A percentile compares a stretch with the other conserved stretches of the same genome.
Evolutionary conservation across 345 rosid species (phyloP).

Genomic region (Erysimum cheiranthoides): DNA sequence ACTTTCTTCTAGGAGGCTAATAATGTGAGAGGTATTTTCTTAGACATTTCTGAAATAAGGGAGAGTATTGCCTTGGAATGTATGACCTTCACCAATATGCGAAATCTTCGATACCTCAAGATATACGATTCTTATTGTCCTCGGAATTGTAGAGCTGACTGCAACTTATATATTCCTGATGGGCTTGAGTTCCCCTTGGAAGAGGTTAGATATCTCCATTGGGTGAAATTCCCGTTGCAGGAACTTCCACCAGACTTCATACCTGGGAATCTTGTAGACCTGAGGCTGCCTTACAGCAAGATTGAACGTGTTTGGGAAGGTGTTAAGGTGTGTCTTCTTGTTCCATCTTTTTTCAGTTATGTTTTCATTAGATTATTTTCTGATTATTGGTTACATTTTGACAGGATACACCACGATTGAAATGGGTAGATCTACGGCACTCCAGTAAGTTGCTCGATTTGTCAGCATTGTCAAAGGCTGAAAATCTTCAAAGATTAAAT

Average conservation of each 20-base stretch:
- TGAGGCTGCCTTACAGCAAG: background rate
- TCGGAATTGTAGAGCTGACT: background rate
- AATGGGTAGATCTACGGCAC: background rate
- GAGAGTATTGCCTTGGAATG: background rate
- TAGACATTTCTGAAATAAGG: background rate
- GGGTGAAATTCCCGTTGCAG: background rate
- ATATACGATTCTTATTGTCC: slow-evolving; percentile 1
- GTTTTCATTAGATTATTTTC: background rate
- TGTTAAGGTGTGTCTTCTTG: background rate
- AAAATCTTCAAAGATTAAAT: slow-evolving; percentile 14
- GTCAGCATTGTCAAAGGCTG: slow-evolving; percentile 12
- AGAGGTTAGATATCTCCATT: background rate
- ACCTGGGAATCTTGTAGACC: background rate
- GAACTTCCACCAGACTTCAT: slow-evolving; percentile 15
- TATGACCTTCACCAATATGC: background rate
- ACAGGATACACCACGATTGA: background rate
- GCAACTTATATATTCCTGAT: background rate
- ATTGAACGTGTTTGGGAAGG: slow-evolving; percentile 5
- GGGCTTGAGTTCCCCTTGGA: background rate
- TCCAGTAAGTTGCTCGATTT: background rate
- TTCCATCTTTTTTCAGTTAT: background rate
- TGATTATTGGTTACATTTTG: background rate
- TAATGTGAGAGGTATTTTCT: slow-evolving; percentile 3
- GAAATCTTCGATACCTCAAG: background rate
- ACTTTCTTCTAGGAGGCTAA: background rate